phyloP scores from a whole-genome alignment of 2,329 filamentous ascomycete species.

The Pezicula neosporulosa region DNA sequence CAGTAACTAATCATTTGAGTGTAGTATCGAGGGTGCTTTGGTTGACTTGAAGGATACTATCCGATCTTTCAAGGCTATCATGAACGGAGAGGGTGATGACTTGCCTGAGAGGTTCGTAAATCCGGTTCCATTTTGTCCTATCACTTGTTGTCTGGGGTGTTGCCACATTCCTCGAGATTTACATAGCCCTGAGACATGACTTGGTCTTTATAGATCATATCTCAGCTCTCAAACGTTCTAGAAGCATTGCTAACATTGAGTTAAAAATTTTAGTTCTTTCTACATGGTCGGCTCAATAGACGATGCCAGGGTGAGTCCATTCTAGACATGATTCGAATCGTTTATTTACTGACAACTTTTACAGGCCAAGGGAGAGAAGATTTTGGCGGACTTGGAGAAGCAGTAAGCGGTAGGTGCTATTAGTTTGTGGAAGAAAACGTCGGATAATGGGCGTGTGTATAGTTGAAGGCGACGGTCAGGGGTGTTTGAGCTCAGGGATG shows the following conservation, averaged over 20 bases:
- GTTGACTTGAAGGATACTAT: constrained; percentile 99
- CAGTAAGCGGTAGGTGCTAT: not conserved
- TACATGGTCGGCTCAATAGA: constrained; percentile 39
- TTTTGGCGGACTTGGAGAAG: constrained; percentile 76
- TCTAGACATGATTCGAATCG: constrained; percentile 83
- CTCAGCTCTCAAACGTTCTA: too few species aligned
- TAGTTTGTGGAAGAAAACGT: constrained; percentile 1
- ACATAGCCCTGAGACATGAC: too few species aligned
- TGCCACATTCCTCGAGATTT: too few species aligned
- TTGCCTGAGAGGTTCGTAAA: constrained; percentile 50
- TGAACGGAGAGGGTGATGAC: constrained; percentile 86
- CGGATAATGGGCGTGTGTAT: constrained; percentile 9
- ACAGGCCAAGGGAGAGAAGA: constrained; percentile 98
- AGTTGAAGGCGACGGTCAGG: constrained; percentile 17
- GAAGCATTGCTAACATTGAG: constrained; percentile 6
- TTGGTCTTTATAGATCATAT: too few species aligned
- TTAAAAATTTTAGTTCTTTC: constrained; percentile 20
- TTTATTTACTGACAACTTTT: constrained; percentile 54
- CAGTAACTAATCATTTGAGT: too few species aligned
- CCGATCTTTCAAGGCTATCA: constrained; percentile 86
- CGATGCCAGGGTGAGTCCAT: not conserved
- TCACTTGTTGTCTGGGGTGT: not conserved
- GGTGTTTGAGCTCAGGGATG: constrained; percentile 7
- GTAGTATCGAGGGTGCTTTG: constrained; percentile 71
- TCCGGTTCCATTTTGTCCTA: constrained; percentile 19